A percentile compares a stretch with the other conserved stretches of the same genome.
Evolutionary conservation across 208 protist species (phyloP).

Genomic region (Crithidia thermophila): DNA sequence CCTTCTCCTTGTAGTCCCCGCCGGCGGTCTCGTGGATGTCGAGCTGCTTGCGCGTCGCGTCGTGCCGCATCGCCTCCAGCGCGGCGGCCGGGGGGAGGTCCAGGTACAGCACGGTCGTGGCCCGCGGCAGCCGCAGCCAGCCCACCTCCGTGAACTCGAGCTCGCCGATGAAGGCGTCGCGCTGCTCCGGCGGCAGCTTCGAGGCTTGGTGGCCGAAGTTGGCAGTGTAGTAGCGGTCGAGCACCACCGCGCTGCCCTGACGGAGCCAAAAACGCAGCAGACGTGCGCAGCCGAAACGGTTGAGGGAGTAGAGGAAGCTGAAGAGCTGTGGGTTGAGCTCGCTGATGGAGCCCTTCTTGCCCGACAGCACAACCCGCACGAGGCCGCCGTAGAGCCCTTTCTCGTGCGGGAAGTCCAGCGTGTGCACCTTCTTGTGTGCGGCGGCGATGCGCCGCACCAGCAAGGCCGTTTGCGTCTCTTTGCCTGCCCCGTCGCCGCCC

Average conservation of each 20-base stretch:
- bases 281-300: slow-evolving; percentile 76
- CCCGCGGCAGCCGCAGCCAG: slow-evolving; percentile 78
- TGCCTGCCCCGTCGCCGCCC: slow-evolving; percentile 92
- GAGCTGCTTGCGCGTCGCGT: slow-evolving; percentile 68
- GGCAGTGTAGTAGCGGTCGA: slow-evolving; percentile 92
- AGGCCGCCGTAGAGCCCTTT: slow-evolving; percentile 70
- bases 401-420: slow-evolving; percentile 90
- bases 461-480: slow-evolving; percentile 86
- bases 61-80: slow-evolving; percentile 69
- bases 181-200: slow-evolving; percentile 72
- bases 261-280: slow-evolving; percentile 68
- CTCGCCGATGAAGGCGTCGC: slow-evolving; percentile 61
- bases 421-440: slow-evolving; percentile 34
- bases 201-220: slow-evolving; percentile 93
- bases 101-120: slow-evolving; percentile 81
- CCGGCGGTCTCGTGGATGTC: slow-evolving; percentile 92
- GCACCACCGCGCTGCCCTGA: slow-evolving; percentile 65
- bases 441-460: slow-evolving; percentile 38
- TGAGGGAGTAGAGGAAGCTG: slow-evolving; percentile 90
- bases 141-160: slow-evolving; percentile 73
- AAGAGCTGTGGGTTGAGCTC: slow-evolving; percentile 86
- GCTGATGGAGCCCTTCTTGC: slow-evolving; percentile 75
- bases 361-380: slow-evolving; percentile 82
- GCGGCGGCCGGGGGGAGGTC: slow-evolving; percentile 79
- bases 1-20: slow-evolving; percentile 75